Base-by-base conservation (phyloP, 23 red algal genomes). In the Gracilaria gracilis region DNA sequence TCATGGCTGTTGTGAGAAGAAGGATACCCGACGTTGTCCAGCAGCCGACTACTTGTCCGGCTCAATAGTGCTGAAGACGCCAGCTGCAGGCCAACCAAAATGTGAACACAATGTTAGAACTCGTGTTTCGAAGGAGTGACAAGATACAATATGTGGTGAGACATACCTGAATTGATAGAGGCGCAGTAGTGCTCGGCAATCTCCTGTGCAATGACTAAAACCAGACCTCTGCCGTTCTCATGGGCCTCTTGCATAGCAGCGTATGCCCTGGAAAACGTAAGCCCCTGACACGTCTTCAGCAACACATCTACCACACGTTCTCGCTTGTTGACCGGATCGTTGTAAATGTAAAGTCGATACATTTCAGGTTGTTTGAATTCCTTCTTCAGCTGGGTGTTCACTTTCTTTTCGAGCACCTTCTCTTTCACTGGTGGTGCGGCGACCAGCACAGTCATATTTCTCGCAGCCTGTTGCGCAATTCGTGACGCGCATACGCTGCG, bases 151-250 rank as follows among this genome's bases (percentile, higher is more conserved):
- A 4, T 6, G 31, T 53, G 27, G 40, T 6, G 75, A 53, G 64
- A 59, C 87, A 25, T 90, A 90, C 87, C 87, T 50, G 73, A 79
- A 90, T 90, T 90, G 35, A 94, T 94, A 23, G 66, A 42, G 4
- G 83, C 79, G 61, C 92, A 94, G 59, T 94, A 94, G 38, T 87
- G 83, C 71, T 94, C 92, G 15, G 92, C 92, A 85, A 94, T 94
- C 64, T 94, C 92, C 83, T 94, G 70, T 20, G 61, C 62, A 32
- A 83, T 82, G 37, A 88, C 64, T 9, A 94, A 42, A 55, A 94
- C 92, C 6, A 94, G 57, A 33, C 92, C 92, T 54, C 84, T 58
- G 27, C 92, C 92, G 27, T 85, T 94, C 61, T 94, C 85, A 80
- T 94, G 92, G 11, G 92, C 92, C 57, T 83, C 84, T 72, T 94